Percentiles rank a stretch among this genome's conserved stretches.
Evolutionary conservation across 352 stramenopile species (phyloP).

Genomic region (Phytopythium sindhum): DNA sequence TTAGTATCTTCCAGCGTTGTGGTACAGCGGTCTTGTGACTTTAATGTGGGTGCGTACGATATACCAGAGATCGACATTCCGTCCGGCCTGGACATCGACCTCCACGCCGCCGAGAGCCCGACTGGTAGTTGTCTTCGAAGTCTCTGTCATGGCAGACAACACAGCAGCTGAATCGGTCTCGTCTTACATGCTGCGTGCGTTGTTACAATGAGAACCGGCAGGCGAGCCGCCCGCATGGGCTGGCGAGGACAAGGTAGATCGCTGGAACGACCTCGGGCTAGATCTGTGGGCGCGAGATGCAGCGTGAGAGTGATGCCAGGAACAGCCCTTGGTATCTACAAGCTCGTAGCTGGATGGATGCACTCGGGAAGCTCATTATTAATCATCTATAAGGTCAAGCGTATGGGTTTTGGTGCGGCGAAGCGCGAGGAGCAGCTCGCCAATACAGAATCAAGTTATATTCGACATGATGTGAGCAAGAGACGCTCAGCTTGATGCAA

Average conservation of each 20-base stretch:
- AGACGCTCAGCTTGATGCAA: neutral
- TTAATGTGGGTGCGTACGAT: neutral
- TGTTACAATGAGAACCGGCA: constrained; percentile 3
- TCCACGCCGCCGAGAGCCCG: constrained; percentile 49
- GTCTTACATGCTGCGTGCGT: neutral
- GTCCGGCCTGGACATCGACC: constrained; percentile 46
- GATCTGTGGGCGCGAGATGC: constrained; percentile 55
- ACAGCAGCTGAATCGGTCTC: neutral
- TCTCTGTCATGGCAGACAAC: neutral
- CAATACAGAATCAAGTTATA: neutral
- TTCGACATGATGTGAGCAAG: neutral
- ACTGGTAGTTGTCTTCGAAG: constrained; percentile 15
- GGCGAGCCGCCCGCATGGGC: constrained; percentile 47
- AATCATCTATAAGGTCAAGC: too few relatives aligned
- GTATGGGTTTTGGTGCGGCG: too few relatives aligned
- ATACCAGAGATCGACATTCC: constrained; percentile 69
- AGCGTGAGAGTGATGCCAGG: constrained; percentile 12
- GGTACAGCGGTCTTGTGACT: neutral
- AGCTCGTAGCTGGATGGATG: neutral
- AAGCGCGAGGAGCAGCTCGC: neutral
- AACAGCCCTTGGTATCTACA: neutral
- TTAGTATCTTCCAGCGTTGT: neutral
- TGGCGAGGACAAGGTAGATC: constrained; percentile 61
- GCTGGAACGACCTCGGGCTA: constrained; percentile 77
- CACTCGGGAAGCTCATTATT: too few relatives aligned